Evolutionary conservation across 1,139 yeast genomes (phyloP).

Genomic region (Saccharomyces hybrid): DNA sequence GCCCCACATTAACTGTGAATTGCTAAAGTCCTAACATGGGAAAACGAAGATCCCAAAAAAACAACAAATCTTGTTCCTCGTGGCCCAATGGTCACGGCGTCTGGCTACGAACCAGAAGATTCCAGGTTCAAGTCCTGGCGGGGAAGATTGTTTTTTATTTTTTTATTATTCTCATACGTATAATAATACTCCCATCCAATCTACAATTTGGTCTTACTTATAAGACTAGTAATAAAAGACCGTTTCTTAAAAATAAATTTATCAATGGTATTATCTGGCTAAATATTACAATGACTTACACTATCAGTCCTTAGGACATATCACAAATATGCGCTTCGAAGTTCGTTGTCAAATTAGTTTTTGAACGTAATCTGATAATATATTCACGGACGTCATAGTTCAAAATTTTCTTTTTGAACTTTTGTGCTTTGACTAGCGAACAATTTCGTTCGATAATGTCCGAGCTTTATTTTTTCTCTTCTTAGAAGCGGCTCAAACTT

Average conservation of each 20-base stretch:
- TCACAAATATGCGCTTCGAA: not conserved
- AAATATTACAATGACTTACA: not conserved
- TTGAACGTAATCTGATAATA: not conserved
- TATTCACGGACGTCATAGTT: not conserved
- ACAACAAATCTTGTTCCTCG: constrained; percentile 46
- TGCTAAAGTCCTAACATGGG: no score
- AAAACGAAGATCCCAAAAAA: not conserved
- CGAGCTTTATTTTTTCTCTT: no score
- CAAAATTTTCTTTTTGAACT: not conserved
- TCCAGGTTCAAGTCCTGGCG: constrained; percentile 96
- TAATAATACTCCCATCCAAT: no score
- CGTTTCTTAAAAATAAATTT: no score
- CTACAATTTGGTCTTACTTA: no score
- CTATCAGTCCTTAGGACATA: not conserved
- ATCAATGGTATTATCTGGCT: not conserved
- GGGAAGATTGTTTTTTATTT: constrained; percentile 54
- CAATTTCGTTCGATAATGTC: no score
- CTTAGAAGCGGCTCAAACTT: no score
- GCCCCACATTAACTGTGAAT: no score
- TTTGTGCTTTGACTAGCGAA: not conserved
- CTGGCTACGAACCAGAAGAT: constrained; percentile 92
- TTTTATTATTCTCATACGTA: not conserved
- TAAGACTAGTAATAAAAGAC: no score
- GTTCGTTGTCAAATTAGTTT: not conserved
- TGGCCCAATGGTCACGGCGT: constrained; percentile 93